Evolutionary conservation across 2,329 filamentous ascomycete species (phyloP).

Genomic region (Sporothrix brunneoviolacea): DNA sequence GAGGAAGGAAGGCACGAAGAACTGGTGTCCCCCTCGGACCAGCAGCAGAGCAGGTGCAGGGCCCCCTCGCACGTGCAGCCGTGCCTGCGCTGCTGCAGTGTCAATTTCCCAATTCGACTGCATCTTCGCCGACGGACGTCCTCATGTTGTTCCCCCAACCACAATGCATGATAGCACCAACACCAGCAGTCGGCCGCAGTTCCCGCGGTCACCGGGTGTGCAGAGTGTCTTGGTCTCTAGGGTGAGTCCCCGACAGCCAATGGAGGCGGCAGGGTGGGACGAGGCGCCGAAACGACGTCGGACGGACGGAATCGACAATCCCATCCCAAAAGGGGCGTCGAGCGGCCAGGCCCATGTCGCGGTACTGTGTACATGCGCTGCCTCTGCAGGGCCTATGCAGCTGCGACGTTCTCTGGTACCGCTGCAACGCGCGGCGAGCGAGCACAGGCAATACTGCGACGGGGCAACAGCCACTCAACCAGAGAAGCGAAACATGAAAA

Average conservation of each 20-base stretch:
- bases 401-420: neutral
- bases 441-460: neutral
- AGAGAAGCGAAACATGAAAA: too few relatives aligned
- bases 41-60: neutral
- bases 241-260: slow-evolving; percentile 4
- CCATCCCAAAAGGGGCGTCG: neutral
- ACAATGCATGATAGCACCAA: neutral
- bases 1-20: neutral
- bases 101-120: neutral
- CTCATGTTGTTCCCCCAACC: neutral
- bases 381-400: neutral
- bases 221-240: neutral
- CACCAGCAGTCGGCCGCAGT: neutral
- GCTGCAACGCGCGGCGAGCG: neutral
- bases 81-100: too few relatives aligned
- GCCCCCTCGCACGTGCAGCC: neutral
- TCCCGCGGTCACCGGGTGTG: slow-evolving; percentile 10
- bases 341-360: slow-evolving; percentile 3
- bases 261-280: slow-evolving; percentile 7
- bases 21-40: too few relatives aligned
- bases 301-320: slow-evolving; percentile 18
- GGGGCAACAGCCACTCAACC: too few relatives aligned
- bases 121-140: neutral
- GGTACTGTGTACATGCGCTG: neutral
- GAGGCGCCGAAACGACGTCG: slow-evolving; percentile 13